These are phyloP conservation scores for Auriscalpium orientale DNA, from an alignment of 768 basidiomycete genomes.

Conservation along the genomic window DNA sequence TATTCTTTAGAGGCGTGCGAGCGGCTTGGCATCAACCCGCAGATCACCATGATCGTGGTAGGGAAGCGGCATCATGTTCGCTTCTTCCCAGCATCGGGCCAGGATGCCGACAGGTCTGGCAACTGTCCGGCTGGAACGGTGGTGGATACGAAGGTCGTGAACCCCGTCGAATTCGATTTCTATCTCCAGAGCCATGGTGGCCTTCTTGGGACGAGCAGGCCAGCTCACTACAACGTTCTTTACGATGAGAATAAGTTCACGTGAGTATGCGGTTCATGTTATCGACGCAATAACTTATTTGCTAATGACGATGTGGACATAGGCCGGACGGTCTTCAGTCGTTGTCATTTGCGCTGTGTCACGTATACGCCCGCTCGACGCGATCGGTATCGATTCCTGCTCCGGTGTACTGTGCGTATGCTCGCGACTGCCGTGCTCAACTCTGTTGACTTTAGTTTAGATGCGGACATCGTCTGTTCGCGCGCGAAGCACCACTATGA, in stretches of 20 bases:
- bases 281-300: not conserved
- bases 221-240: constrained; percentile 50
- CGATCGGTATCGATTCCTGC: constrained; percentile 79
- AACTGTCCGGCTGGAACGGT: constrained; percentile 78
- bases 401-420: constrained; percentile 65
- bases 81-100: constrained; percentile 42
- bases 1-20: constrained; percentile 52
- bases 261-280: constrained; percentile 26
- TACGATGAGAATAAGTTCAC: constrained; percentile 53
- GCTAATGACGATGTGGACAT: constrained; percentile 5
- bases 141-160: constrained; percentile 60
- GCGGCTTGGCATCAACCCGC: constrained; percentile 48
- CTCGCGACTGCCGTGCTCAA: not conserved
- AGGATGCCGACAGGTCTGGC: constrained; percentile 55
- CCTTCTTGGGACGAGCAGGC: constrained; percentile 67
- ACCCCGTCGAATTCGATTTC: constrained; percentile 71
- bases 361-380: constrained; percentile 74
- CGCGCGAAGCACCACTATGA: constrained; percentile 78
- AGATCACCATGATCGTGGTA: constrained; percentile 72
- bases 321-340: constrained; percentile 65
- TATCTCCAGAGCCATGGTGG: constrained; percentile 75
- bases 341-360: constrained; percentile 67
- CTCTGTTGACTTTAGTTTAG: constrained; percentile 26
- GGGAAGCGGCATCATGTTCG: constrained; percentile 70
- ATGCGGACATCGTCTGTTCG: constrained; percentile 71